Conservation (phyloP, 2,329 filamentous ascomycete genomes). For the Cordyceps farinosa region DNA sequence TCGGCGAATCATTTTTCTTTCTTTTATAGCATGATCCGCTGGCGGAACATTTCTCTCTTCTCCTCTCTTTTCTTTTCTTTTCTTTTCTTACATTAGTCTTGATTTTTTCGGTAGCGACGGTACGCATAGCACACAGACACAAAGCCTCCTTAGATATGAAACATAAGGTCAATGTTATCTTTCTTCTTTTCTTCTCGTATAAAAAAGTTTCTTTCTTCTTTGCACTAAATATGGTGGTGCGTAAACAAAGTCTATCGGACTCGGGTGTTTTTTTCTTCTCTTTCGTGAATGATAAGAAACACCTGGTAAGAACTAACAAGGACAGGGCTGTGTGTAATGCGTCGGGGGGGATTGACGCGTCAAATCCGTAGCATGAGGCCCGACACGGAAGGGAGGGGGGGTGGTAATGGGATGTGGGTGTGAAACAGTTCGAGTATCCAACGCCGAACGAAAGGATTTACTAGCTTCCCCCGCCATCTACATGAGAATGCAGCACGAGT, state of each 20-base stretch:
- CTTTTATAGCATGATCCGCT: slow-evolving; percentile 3
- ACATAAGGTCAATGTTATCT: neutral
- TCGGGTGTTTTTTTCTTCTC: neutral
- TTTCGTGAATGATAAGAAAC: neutral
- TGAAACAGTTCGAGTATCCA: slow-evolving; percentile 21
- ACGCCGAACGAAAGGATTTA: slow-evolving; percentile 27
- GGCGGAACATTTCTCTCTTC: slow-evolving; percentile 1
- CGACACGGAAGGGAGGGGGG: neutral
- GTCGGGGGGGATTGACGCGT: neutral
- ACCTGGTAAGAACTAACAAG: neutral
- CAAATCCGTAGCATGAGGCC: neutral
- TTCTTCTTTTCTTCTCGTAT: neutral
- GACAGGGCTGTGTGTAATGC: neutral
- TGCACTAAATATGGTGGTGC: slow-evolving; percentile 4
- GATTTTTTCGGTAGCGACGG: slow-evolving; percentile 6
- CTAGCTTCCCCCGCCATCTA: slow-evolving; percentile 32
- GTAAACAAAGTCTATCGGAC: slow-evolving; percentile 9
- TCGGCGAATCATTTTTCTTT: neutral
- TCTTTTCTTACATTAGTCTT: neutral
- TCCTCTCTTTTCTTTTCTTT: neutral
- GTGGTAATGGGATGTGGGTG: neutral
- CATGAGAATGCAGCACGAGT: slow-evolving; percentile 71
- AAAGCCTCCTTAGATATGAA: neutral
- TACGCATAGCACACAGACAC: neutral
- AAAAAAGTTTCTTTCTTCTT: neutral